Base-by-base conservation (phyloP, 2,329 filamentous ascomycete genomes). In the Penicillium sp. region DNA sequence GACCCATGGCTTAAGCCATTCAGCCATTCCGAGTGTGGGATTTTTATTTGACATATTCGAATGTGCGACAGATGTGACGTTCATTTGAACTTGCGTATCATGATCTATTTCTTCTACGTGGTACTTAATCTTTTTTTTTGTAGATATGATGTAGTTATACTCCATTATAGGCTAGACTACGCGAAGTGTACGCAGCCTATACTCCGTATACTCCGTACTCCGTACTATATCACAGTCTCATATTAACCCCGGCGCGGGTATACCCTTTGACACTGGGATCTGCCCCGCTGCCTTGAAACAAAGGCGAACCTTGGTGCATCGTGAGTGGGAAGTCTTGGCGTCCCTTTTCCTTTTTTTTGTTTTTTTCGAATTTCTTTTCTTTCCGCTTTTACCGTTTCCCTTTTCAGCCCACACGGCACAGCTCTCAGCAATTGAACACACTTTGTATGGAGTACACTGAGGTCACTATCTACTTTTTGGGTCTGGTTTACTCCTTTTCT, bases 271-370 rank as follows among this genome's bases (percentile, higher is more conserved):
- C 64, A 61, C 56, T 67, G 60, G 62, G 63, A 68, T 65, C 65
- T 64, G 67, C 67, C 68, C 68, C 68, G 67, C 68, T 65, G 60
- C 65, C 59, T 64, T 69, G 67, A 68, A 69, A 69, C 67, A 65
- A 60, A 58, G 60, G 59, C 61, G 64, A 70, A 70, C 64, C 66
- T 67, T 68, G 62, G 66, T 66, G 61, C 59, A 66, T 59, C 61
- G 57, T 62, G 60, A 64, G 66, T 60, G 62, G 57, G 1, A 60
- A 54, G 55, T 59, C 66, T 69, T 65, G 67, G 67, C 67, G 57
- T 60, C 54, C 54, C 54, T 51, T 60, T 58, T 57, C 52, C 43
- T 47, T 54, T 49, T 53, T 39, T 50, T 16, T 29, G 22, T 36
- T 22, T 34, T 43, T 45, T 52, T 50, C 45, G 34, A 16, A 6